A percentile compares a stretch with the other conserved stretches of the same genome.
These are phyloP conservation scores for Tinospora cordifolia DNA, from an alignment of 164 flowering plant genomes.

Conservation along the genomic window DNA sequence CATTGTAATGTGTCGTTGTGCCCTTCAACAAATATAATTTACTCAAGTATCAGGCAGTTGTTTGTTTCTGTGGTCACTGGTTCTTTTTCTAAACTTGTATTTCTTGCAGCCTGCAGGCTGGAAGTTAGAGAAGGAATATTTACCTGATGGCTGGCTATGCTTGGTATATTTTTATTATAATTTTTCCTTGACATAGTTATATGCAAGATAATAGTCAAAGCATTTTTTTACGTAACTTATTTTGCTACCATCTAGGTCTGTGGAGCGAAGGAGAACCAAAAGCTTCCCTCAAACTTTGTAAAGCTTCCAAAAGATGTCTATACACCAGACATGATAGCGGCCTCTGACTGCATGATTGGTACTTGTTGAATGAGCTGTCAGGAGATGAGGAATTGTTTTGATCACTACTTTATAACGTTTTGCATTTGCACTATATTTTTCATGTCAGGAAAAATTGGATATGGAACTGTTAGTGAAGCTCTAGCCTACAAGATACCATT, in stretches of 20 bases:
- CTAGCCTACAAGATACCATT: slow-evolving; percentile 85
- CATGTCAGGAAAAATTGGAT: slow-evolving; percentile 86
- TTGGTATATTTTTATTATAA: slow-evolving; percentile 45
- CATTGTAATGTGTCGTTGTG: too few species aligned
- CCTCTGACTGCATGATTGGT: slow-evolving; percentile 99
- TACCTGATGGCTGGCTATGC: slow-evolving; percentile 89
- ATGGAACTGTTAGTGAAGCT: slow-evolving; percentile 94
- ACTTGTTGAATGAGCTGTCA: slow-evolving; percentile 5
- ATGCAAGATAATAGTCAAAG: background rate
- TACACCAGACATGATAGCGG: slow-evolving; percentile 91
- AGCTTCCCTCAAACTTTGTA: slow-evolving; percentile 74
- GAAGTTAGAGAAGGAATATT: slow-evolving; percentile 67
- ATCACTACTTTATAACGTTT: background rate
- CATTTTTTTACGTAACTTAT: background rate
- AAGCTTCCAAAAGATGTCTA: slow-evolving; percentile 85
- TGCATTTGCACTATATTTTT: background rate
- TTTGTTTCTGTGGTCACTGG: background rate
- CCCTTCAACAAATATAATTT: too few species aligned
- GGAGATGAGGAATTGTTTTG: background rate
- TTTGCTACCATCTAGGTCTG: slow-evolving; percentile 50
- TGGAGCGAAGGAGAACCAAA: slow-evolving; percentile 77
- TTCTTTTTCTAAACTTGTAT: slow-evolving; percentile 5
- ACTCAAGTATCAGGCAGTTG: too few species aligned
- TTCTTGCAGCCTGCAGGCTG: slow-evolving; percentile 83
- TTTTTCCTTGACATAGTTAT: background rate